Base-by-base conservation (phyloP, 371 early-diverging fungal species). In the Parasitella parasitica region DNA sequence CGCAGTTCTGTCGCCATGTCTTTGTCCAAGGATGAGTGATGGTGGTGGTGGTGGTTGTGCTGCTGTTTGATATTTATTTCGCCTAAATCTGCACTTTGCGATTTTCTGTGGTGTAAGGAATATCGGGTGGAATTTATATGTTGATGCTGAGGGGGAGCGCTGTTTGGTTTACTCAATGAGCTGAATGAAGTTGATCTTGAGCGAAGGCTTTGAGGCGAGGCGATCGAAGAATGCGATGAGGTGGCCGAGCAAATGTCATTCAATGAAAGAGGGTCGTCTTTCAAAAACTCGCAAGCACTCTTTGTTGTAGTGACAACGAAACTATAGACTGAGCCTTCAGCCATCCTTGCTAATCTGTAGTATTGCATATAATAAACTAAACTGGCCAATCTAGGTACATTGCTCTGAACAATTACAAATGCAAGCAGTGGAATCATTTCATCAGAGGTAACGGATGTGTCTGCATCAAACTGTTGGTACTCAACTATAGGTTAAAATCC, bases 361-460 rank as follows among this genome's bases (percentile, higher is more conserved):
- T 76, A 66, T 26, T 84, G 78, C 69, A 85, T 78, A 49, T 86
- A 86, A 64, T 83, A 86, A 18, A 78, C 57, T 16, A 83, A 69
- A 57, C 84, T 85, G 13, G 81, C 83, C 16, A 83, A 71, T 8
- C 78, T 64, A 53, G 81, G 72, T 38, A 85, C 76, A 18, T 73
- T 70, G 16, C 81, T 80, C 30, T 84, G 82, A 20, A 83, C 70
- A 57, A 85, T 74, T 9, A 78, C 78, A 63, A 76, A 79, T 6
- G 85, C 83, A 27, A 84, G 65, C n/a, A 86, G 59, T 38, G 87
- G 87, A 60, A 86, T 86, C 70, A 85, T 77, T 55, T 86, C 84
- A 61, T 86, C 87, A 9, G 87, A 79, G 1, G 85, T 86, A 9
- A 86, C 83, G 2, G 78, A 81, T 2, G 75, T 66, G 61, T 71